phyloP scores from a whole-genome alignment of 2,329 filamentous ascomycete species.

The Neonectria ditissima region DNA sequence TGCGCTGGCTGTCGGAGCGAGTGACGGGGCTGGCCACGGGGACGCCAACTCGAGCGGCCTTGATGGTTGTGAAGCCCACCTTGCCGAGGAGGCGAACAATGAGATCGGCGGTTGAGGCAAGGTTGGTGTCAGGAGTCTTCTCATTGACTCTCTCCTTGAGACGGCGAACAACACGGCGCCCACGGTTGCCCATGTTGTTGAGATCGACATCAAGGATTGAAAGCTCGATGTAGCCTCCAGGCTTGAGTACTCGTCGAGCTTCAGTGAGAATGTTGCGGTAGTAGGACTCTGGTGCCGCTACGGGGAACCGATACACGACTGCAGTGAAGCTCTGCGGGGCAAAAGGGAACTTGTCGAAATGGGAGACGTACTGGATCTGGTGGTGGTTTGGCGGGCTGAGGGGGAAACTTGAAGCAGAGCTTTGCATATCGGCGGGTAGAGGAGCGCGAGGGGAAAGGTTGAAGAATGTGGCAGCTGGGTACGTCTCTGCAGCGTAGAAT shows the following conservation, averaged over 20 bases:
- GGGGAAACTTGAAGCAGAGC: slow-evolving; percentile 60
- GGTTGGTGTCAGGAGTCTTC: slow-evolving; percentile 68
- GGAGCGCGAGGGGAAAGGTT: slow-evolving; percentile 74
- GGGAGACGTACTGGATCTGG: slow-evolving; percentile 75
- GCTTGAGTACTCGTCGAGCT: slow-evolving; percentile 80
- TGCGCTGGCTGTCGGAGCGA: slow-evolving; percentile 38
- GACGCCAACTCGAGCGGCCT: slow-evolving; percentile 81
- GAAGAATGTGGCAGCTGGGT: slow-evolving; percentile 80
- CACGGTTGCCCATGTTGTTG: slow-evolving; percentile 82
- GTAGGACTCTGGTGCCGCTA: slow-evolving; percentile 73
- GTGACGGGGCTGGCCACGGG: slow-evolving; percentile 71
- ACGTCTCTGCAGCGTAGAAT: slow-evolving; percentile 85
- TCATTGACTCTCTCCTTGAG: slow-evolving; percentile 78
- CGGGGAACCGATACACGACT: slow-evolving; percentile 82
- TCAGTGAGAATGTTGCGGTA: slow-evolving; percentile 80
- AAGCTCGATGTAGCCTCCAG: slow-evolving; percentile 83
- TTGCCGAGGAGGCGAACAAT: slow-evolving; percentile 75
- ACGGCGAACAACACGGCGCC: slow-evolving; percentile 74
- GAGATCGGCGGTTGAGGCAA: slow-evolving; percentile 70
- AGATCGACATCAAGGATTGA: slow-evolving; percentile 83
- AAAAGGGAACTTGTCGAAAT: slow-evolving; percentile 78
- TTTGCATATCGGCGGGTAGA: slow-evolving; percentile 58
- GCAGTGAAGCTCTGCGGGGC: slow-evolving; percentile 79
- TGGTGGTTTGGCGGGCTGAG: slow-evolving; percentile 77
- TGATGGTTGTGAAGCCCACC: slow-evolving; percentile 77